phyloP scores from a whole-genome alignment of 208 protist species.

The Acanthamoeba quina region DNA sequence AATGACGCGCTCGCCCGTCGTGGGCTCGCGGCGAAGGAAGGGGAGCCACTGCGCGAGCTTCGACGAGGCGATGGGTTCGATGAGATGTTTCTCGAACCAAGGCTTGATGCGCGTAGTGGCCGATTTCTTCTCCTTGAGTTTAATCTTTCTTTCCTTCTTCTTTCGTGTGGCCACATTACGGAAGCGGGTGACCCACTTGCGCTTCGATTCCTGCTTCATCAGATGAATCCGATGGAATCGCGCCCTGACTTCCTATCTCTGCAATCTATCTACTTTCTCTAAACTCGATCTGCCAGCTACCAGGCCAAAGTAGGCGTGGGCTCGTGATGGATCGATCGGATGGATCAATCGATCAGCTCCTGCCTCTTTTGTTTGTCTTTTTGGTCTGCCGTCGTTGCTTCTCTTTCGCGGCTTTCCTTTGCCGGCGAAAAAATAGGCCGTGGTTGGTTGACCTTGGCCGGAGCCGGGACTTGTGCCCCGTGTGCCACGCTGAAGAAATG shows the following conservation, averaged over 20 bases:
- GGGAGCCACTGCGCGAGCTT: background rate
- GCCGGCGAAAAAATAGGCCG: background rate
- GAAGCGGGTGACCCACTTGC: constrained; percentile 71
- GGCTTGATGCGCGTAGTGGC: background rate
- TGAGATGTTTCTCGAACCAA: constrained; percentile 50
- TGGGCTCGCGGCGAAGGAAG: constrained; percentile 51
- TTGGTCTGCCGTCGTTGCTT: background rate
- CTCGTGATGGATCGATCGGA: background rate
- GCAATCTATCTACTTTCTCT: too few relatives aligned
- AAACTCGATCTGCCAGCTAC: background rate
- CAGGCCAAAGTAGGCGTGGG: background rate
- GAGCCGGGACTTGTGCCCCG: background rate
- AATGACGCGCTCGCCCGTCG: constrained; percentile 19
- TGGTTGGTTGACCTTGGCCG: background rate
- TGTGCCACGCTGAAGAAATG: background rate
- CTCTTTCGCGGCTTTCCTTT: background rate
- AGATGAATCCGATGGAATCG: background rate
- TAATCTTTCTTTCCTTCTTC: constrained; percentile 65
- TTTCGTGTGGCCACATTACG: background rate
- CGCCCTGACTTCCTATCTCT: background rate
- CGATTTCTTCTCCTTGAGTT: constrained; percentile 59
- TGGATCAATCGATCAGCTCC: background rate
- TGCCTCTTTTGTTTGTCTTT: background rate
- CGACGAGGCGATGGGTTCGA: constrained; percentile 10
- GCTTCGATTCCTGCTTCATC: background rate